phyloP scores from a whole-genome alignment of 179 eudicot species.

The Sideroxylon spinosum region DNA sequence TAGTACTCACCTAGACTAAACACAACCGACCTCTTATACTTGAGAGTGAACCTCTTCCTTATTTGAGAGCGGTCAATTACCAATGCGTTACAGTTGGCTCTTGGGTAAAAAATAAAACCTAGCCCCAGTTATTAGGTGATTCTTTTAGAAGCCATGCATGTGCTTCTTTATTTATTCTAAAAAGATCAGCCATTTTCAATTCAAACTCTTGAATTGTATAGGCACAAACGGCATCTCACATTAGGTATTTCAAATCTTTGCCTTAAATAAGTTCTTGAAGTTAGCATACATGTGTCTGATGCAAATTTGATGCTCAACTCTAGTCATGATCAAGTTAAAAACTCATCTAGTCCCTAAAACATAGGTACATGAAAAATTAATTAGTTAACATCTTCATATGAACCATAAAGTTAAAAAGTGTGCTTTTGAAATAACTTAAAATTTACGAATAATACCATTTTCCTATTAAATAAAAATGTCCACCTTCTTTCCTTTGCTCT shows the following conservation, averaged over 20 bases:
- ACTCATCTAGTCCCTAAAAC: no score
- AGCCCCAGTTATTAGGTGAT: neutral
- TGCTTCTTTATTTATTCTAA: neutral
- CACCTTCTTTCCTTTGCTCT: neutral
- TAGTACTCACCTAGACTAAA: no score
- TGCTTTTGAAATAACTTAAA: no score
- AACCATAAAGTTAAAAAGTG: no score
- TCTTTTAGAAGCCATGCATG: neutral
- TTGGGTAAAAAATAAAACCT: no score
- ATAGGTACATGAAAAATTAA: no score
- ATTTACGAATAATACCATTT: neutral
- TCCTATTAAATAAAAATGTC: neutral
- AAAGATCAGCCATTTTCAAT: neutral
- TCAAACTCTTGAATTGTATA: neutral
- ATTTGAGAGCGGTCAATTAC: no score
- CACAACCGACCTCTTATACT: no score
- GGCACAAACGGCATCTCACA: neutral
- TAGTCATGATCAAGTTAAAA: neutral
- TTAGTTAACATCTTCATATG: no score
- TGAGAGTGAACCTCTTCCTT: no score
- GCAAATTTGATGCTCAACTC: neutral
- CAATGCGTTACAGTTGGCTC: no score
- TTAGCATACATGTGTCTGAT: slow-evolving; percentile 3
- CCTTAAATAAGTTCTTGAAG: neutral
- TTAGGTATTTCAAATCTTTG: neutral